Base-by-base conservation (phyloP, 2,329 filamentous ascomycete genomes). In the Penicillium paneum region DNA sequence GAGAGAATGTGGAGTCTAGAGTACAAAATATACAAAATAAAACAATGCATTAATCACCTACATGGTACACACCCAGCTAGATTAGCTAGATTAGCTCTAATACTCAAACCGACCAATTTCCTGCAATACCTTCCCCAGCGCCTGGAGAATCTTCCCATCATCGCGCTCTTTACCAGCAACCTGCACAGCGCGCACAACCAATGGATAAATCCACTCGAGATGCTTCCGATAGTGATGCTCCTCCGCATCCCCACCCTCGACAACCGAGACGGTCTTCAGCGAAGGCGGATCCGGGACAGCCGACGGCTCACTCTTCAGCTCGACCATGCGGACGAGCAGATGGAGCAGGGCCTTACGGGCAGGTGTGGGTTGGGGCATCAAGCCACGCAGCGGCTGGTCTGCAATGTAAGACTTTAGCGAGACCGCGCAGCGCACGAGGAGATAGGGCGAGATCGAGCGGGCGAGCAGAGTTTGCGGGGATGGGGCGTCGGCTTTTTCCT, bases 331-430 rank as follows among this genome's bases (percentile, higher is more conserved):
- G 45, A 77, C 74, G 17, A 97, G 77, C 24, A 92, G 80, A 65
- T 89, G 88, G 5, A 89, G 69, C 11, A 99, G 76, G 68, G 96
- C 94, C 58, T 83, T 86, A 40, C 90, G 83, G 67, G 96, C 90
- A 8, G 85, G 87, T 5, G 90, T 78, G 0, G 93, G 93, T 69
- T 94, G 90, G 5, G 94, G 94, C 85, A 95, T 94, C 46, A 86
- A 83, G 0, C 94, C 92, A 13, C 94, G 82, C 19, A 99, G 78
- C 0, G 93, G 92, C 68, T 97, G 93, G 71, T 99, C 94, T 4
- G 91, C 89, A 42, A 95, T 86, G 68, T 96, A 97, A 0, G 87
- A 81, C 52, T 90, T 86, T n/a, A 97, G 75, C 0, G 90, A 86
- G 15, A 96, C 78, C 0, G 89, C 91, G 12, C 89, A 85, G 3